Base-by-base conservation (phyloP, 805 yeast genomes). In the Candida easanensis region DNA sequence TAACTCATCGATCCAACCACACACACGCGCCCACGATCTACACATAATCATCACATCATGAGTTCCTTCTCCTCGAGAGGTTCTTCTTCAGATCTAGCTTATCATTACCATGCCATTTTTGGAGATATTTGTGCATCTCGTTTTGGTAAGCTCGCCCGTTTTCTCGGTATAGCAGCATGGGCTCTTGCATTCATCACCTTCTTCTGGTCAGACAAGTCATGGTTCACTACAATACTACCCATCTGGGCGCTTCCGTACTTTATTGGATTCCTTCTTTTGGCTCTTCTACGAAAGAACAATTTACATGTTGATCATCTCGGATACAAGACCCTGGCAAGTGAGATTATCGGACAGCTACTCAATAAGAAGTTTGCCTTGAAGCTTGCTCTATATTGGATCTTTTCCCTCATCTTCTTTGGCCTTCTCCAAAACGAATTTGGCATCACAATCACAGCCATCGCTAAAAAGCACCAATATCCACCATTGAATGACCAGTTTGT, bases 401-500 rank as follows among this genome's bases (percentile, higher is more conserved):
- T 53, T 33, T 56, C 51, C 20, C 52, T 30, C 42, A 56, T 34
- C 21, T 61, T 45, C 58, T 62, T 40, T 48, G 51, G 22, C 33
- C 53, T 48, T 42, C 45, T 56, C 31, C 56, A 50, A 36, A 52
- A 36, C 39, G 59, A 48, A 34, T 51, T 60, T 31, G 43, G 43
- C n/a, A 23, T 56, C 40, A 42, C 54, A 41, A 36, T 59, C 50
- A 46, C 30, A 20, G 57, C 61, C 9, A 54, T 67, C 4, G 64
- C 72, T 5, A 62, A 66, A 22, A 65, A 58, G 43, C 69, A 71
- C 10, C 65, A 69, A 33, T 69, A 63, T 40, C 71, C 75, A 4
- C 66, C 66, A 33, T 41, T 70, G 36, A 71, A 69, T 48, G 75
- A 71, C 49, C 57, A 66, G 34, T 69, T 62, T 65, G 69, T 79